A percentile compares a stretch with the other conserved stretches of the same genome.
phyloP scores from a whole-genome alignment of 2,329 filamentous ascomycete genomes.

The Plectosphaerella cucumerina region DNA sequence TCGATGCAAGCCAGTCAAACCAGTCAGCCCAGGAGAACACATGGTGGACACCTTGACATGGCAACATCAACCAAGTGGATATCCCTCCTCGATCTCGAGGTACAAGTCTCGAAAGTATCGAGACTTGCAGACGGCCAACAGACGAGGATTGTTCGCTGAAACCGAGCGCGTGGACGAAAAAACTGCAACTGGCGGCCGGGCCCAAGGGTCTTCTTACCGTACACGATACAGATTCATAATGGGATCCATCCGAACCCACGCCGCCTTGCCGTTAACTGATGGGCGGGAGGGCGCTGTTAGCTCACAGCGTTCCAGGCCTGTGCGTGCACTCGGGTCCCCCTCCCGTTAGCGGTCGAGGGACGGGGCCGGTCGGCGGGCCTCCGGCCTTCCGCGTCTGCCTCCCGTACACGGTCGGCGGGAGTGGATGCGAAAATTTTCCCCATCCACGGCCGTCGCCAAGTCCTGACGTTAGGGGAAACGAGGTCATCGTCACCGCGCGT shows the following conservation, averaged over 20 bases:
- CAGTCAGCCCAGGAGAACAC: no score
- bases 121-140: not conserved
- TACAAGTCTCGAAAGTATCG: not conserved
- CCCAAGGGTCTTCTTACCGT: slow-evolving; percentile 3
- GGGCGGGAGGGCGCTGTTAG: slow-evolving; percentile 8
- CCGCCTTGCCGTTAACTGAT: slow-evolving; percentile 12
- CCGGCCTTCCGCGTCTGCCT: slow-evolving; percentile 4
- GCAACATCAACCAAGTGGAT: no score
- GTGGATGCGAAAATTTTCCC: slow-evolving; percentile 1
- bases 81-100: no score
- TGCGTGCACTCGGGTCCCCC: slow-evolving; percentile 11
- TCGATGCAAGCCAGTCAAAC: no score
- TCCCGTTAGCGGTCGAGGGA: slow-evolving; percentile 13
- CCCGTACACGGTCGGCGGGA: slow-evolving; percentile 6
- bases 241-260: slow-evolving; percentile 12
- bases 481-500: no score
- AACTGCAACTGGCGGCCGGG: no score
- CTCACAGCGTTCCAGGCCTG: not conserved
- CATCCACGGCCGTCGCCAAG: slow-evolving; percentile 8
- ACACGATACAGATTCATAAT: slow-evolving; percentile 14
- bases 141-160: no score
- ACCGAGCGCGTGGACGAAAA: no score
- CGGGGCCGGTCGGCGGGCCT: slow-evolving; percentile 10
- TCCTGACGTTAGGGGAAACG: slow-evolving; percentile 13
- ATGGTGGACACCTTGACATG: no score